A percentile compares a stretch with the other conserved stretches of the same genome.
phyloP scores from a whole-genome alignment of 371 early-diverging fungal species.

The Massospora cicadina region DNA sequence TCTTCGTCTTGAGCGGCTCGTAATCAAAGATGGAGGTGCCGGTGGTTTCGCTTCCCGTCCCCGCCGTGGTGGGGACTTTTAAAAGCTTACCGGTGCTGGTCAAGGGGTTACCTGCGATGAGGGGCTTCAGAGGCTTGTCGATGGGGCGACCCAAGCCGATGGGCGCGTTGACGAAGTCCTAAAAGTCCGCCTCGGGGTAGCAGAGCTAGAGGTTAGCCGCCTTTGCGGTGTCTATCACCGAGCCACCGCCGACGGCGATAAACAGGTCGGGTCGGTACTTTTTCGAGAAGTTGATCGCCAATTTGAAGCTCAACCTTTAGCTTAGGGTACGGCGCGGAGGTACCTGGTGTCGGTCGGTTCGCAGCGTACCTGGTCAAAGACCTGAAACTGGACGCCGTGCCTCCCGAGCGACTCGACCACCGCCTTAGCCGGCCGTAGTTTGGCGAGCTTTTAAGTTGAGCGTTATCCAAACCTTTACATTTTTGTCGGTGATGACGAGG shows the following conservation, averaged over 20 bases:
- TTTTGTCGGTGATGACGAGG: slow-evolving; percentile 70
- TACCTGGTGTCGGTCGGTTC: slow-evolving; percentile 64
- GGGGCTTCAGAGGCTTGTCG: slow-evolving; percentile 48
- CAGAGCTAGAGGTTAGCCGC: slow-evolving; percentile 73
- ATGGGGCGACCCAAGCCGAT: slow-evolving; percentile 70
- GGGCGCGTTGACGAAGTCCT: slow-evolving; percentile 89
- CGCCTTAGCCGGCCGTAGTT: slow-evolving; percentile 53
- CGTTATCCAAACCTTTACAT: slow-evolving; percentile 15
- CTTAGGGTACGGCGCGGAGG: not conserved
- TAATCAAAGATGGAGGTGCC: slow-evolving; percentile 84
- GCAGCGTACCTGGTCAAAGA: slow-evolving; percentile 61
- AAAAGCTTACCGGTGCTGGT: not conserved
- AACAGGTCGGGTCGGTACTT: slow-evolving; percentile 56
- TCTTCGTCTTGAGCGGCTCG: slow-evolving; percentile 65
- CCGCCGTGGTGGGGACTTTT: slow-evolving; percentile 58
- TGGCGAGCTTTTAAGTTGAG: slow-evolving; percentile 22
- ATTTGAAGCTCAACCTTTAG: slow-evolving; percentile 27
- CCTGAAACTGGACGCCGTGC: slow-evolving; percentile 43
- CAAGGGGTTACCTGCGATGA: slow-evolving; percentile 45
- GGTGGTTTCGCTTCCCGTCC: slow-evolving; percentile 84
- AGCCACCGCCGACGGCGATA: slow-evolving; percentile 90
- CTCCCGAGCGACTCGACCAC: slow-evolving; percentile 59
- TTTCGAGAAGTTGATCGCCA: slow-evolving; percentile 64
- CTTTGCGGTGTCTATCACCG: slow-evolving; percentile 80
- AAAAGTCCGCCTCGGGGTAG: slow-evolving; percentile 64